Conservation (phyloP, 225 moss, liverwort and hornwort species). For the Pleurozium schreberi region DNA sequence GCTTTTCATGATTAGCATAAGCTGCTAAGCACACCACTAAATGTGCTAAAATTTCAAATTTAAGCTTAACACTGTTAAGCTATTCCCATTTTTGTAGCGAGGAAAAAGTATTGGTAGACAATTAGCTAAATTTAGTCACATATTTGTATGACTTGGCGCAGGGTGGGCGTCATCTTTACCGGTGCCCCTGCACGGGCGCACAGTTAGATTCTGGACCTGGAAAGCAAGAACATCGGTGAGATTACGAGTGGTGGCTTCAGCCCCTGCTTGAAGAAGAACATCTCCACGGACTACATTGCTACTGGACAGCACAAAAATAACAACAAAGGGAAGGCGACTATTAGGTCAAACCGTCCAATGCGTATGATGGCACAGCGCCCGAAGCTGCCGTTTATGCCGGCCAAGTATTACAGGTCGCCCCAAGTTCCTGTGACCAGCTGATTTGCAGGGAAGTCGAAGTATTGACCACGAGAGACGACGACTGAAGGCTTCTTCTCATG, state of each 20-base stretch:
- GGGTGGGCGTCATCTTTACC: conserved; percentile 67
- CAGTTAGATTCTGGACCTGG: conserved; percentile 59
- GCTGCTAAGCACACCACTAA: not conserved
- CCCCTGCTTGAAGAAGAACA: conserved; percentile 94
- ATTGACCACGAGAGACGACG: too few species aligned
- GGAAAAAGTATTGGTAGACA: not conserved
- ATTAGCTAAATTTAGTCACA: not conserved
- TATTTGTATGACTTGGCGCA: conserved; percentile 4
- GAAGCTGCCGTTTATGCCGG: too few species aligned
- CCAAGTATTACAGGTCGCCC: too few species aligned
- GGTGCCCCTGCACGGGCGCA: conserved; percentile 91
- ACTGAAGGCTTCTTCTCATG: too few species aligned
- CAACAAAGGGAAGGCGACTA: conserved; percentile 62
- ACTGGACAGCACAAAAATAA: conserved; percentile 72
- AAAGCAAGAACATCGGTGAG: conserved; percentile 78
- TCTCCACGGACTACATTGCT: conserved; percentile 87
- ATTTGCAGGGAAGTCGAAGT: too few species aligned
- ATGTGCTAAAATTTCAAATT: not conserved
- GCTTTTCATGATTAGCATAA: not conserved
- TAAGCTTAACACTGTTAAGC: not conserved
- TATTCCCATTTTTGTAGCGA: not conserved
- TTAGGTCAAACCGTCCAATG: conserved; percentile 66
- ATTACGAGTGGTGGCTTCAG: conserved; percentile 95
- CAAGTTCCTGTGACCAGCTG: too few species aligned
- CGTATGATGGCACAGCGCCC: conserved; percentile 59